phyloP scores from a whole-genome alignment of 805 yeast species.

The Sugiyamaella mastotermitis region DNA sequence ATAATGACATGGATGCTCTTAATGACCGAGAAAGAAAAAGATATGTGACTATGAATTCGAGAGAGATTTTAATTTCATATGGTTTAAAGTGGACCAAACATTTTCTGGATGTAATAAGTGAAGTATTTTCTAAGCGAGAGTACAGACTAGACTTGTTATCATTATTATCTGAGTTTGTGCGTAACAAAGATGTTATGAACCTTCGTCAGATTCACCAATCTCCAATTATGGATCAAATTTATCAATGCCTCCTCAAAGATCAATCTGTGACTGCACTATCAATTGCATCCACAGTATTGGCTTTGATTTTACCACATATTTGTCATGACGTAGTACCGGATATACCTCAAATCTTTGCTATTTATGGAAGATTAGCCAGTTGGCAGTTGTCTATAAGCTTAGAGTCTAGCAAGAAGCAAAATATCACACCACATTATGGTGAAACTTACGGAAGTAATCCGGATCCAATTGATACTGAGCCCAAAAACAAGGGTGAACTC shows the following conservation, averaged over 20 bases:
- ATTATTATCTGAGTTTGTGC: constrained; percentile 35
- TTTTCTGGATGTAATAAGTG: constrained; percentile 36
- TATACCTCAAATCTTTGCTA: constrained; percentile 39
- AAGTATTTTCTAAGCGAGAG: constrained; percentile 30
- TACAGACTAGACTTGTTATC: constrained; percentile 36
- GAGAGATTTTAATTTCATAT: constrained; percentile 36
- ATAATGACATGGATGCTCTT: constrained; percentile 9
- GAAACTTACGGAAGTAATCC: too few species aligned
- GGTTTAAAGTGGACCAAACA: constrained; percentile 35
- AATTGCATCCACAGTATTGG: constrained; percentile 33
- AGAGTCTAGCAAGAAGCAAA: constrained; percentile 12
- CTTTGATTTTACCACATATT: constrained; percentile 42
- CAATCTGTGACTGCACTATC: constrained; percentile 35
- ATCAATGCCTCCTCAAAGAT: constrained; percentile 39
- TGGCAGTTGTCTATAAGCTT: too few species aligned
- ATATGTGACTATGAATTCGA: constrained; percentile 42
- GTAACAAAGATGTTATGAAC: constrained; percentile 26
- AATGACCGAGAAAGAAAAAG: constrained; percentile 42
- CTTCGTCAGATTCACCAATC: constrained; percentile 32
- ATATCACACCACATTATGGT: not conserved
- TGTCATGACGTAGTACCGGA: constrained; percentile 27
- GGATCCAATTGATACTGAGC: too few species aligned
- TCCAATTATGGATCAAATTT: constrained; percentile 33
- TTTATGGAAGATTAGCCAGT: constrained; percentile 40
- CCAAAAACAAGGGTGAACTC: too few species aligned